Conservation (phyloP, 140 eudicot species). For the Cichorium intybus region DNA sequence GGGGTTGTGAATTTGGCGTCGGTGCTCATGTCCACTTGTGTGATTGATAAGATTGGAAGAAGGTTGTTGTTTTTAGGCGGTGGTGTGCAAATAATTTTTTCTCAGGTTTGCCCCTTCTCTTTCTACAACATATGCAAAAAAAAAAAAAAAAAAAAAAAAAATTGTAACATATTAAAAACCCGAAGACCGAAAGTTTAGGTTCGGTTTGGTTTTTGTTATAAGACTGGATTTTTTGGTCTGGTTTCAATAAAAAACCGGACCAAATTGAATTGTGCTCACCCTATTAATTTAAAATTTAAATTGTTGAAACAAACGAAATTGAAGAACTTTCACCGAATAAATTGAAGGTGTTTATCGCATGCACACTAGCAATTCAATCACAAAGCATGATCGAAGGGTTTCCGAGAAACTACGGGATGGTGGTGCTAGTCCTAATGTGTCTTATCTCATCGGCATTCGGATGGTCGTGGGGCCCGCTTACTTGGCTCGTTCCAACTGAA, state of each 20-base stretch:
- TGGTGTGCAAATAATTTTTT: slow-evolving; percentile 44
- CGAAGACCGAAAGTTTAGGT: no score
- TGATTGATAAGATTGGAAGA: slow-evolving; percentile 55
- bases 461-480: slow-evolving; percentile 58
- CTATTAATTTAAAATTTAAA: not conserved
- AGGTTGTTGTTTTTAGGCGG: slow-evolving; percentile 44
- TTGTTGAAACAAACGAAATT: not conserved
- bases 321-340: not conserved
- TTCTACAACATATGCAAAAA: not conserved
- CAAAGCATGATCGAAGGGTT: slow-evolving; percentile 5
- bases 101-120: slow-evolving; percentile 28
- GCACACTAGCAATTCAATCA: slow-evolving; percentile 31
- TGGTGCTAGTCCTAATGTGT: slow-evolving; percentile 42
- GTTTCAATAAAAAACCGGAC: not conserved
- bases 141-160: no score
- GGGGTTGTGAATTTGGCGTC: slow-evolving; percentile 36
- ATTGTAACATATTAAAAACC: no score
- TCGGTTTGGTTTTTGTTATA: no score
- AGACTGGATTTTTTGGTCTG: no score
- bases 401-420: slow-evolving; percentile 12
- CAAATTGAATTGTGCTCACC: not conserved
- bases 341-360: slow-evolving; percentile 41
- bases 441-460: slow-evolving; percentile 37
- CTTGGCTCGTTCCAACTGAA: slow-evolving; percentile 46
- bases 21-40: slow-evolving; percentile 35